Conservation (phyloP, 2,329 filamentous ascomycete species). For the Colletotrichum phormii region DNA sequence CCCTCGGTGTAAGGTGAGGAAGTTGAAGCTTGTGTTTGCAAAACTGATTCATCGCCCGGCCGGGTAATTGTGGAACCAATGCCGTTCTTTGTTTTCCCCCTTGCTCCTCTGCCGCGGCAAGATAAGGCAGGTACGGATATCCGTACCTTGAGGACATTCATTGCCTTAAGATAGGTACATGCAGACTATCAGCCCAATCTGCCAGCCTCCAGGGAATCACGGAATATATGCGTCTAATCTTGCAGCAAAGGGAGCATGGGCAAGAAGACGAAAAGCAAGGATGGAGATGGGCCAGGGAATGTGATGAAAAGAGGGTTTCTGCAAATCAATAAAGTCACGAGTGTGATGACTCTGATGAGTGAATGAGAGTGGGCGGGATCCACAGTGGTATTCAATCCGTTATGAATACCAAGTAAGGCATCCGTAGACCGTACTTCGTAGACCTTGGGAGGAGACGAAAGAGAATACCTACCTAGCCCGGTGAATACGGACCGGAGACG, state of each 20-base stretch:
- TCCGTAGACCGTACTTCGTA: too few species aligned
- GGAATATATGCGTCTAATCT: constrained; percentile 2
- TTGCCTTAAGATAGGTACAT: too few species aligned
- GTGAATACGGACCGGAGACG: neutral
- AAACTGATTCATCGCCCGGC: constrained; percentile 1
- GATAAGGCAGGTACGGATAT: constrained; percentile 14
- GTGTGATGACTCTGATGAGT: neutral
- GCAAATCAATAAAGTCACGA: neutral
- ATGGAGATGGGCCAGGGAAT: neutral
- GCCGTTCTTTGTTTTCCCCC: constrained; percentile 8
- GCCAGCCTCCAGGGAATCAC: neutral
- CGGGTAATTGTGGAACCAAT: constrained; percentile 29
- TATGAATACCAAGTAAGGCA: neutral
- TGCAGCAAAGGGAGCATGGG: neutral
- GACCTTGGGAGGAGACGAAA: neutral
- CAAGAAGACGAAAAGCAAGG: neutral
- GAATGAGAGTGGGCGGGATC: constrained; percentile 7
- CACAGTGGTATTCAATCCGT: constrained; percentile 16
- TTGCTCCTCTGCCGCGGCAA: neutral
- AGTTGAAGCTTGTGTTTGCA: neutral
- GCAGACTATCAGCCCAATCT: neutral
- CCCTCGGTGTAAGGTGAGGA: neutral
- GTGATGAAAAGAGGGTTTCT: neutral
- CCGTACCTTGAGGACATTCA: neutral
- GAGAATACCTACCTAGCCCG: neutral